A percentile compares a stretch with the other conserved stretches of the same genome.
These are phyloP conservation scores for Platanthera guangdongensis DNA, from an alignment of 106 monocot species.

Conservation along the genomic window DNA sequence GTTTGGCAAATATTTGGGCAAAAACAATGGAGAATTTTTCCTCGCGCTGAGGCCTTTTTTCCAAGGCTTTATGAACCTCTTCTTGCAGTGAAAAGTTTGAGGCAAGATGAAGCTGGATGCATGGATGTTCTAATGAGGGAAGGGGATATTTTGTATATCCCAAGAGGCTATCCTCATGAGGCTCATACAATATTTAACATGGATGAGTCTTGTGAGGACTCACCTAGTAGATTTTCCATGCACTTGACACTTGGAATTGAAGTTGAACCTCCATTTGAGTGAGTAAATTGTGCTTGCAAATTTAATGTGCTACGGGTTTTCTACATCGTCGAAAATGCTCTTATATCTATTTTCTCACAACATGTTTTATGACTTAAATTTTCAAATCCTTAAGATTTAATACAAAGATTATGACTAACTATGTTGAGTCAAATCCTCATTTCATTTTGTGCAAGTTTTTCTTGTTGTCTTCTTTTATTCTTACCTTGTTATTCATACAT, in stretches of 20 bases:
- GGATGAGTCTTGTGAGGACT: conserved; percentile 6
- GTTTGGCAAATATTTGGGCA: conserved; percentile 69
- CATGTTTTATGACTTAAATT: not conserved
- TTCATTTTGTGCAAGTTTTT: not conserved
- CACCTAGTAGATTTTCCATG: conserved; percentile 32
- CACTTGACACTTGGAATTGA: conserved; percentile 92
- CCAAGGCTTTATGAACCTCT: conserved; percentile 70
- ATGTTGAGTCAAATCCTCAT: not conserved
- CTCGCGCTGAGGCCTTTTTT: conserved; percentile 21
- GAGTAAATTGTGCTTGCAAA: conserved; percentile 14
- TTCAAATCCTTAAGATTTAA: not conserved
- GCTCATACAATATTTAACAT: conserved; percentile 45
- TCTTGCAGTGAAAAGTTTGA: conserved; percentile 2
- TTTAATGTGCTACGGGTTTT: not conserved
- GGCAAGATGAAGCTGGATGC: conserved; percentile 10
- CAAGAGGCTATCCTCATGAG: conserved; percentile 79
- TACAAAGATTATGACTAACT: not conserved
- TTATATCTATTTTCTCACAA: not conserved
- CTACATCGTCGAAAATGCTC: not conserved
- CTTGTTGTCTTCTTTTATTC: not conserved
- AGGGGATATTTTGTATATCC: conserved; percentile 83
- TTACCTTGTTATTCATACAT: not conserved
- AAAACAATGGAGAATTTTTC: conserved; percentile 53
- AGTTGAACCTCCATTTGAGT: conserved; percentile 92
- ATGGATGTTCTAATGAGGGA: conserved; percentile 31